Base-by-base conservation (phyloP, 1,284 basidiomycete species). In the Ganoderma lingzhi region DNA sequence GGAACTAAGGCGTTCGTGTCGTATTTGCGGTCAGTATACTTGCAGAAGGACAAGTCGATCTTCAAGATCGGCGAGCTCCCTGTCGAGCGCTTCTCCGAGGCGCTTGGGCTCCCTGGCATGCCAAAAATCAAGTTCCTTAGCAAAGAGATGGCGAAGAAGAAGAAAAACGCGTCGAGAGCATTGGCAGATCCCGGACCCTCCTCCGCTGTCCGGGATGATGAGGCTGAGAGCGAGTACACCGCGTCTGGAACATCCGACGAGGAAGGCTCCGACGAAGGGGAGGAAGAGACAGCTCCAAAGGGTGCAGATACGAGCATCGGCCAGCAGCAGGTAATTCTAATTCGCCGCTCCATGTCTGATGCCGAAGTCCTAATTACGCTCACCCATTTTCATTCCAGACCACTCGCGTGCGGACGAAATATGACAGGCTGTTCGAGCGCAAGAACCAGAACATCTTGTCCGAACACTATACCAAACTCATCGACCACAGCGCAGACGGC, bases 351-450 rank as follows among this genome's bases (percentile, higher is more conserved):
- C 10, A 14, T 60, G 2, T 8, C 19, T 12, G 23, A 10, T 37
- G 4, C 6, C 2, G 6, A n/a, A 28, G 35, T 6, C 23, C 4
- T 23, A 23, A 23, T 23, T 1, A 23, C 23, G 23, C 23, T 48
- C 2, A 48, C 15, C 6, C 32, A 6, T 10, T 12, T 4, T 2
- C 3, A 14, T 35, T 23, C 19, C 32, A 77, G 77, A 30, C 76
- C 6, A 70, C 53, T n/a, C 74, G 78, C 30, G 93, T 96, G 0
- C 88, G 95, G 67, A 99, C 98, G 5, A 99, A 98, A 83, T 98
- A 99, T 80, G 98, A 99, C 80, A 90, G 96, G 64, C 98, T 99
- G 96, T 99, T 99, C 78, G 94, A 95, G 78, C 91, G 97, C 69
- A 97, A 95, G 81, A 99, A 99, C 80, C 97, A 98, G 81, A 93